Evolutionary conservation across 1,139 yeast genomes (phyloP), one percentile per base, ranked within the genome.

Genomic region (Nadsonia commutata): DNA sequence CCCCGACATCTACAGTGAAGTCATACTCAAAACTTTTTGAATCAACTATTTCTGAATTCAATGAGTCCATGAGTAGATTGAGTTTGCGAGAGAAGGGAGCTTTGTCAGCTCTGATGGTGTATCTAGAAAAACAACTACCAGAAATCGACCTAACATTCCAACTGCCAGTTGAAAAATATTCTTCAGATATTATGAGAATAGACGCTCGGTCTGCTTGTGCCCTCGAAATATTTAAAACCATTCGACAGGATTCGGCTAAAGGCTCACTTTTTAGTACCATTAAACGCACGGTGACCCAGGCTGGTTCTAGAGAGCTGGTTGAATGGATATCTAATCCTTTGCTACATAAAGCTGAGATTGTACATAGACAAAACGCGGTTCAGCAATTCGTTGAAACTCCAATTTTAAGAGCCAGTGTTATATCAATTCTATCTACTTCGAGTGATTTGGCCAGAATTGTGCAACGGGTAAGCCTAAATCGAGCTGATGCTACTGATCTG

Each of bases 251-350:
- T 17, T 68, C 78, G 13, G 65, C 64, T 3, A 70, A 71, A 11
- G 95, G 95, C 0, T 78, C 95, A 0, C 61, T 90, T 17, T 63
- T 83, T 11, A 72, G 76, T 17, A 71, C 84, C 0, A 71, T 90
- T 7, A 73, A 75, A 46, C 64, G 80, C 45, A 90, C 97, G 0
- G 73, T 73, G 1, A 85, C 98, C 0, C 71, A 79, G 1, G 76
- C 94, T 0, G 98, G 98, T 0, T 66, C 94, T 0, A 66, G 98
- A 40, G 56, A 82, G 19, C 63, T 90, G 18, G 72, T 79, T 2
- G 78, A 79, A 44, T 86, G 97, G 96, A 62, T 90, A 2, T 70
- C 83, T 18, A 78, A 88, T 0, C 99, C 99, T 0, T 70, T 83
- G 0, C 67, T 81, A 3, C 73, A 80, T 51, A 52, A 73, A 0